Evolutionary conservation across 2,329 filamentous ascomycete species (phyloP), one percentile per base, ranked within the genome.

Genomic region (Penicillium sp.): DNA sequence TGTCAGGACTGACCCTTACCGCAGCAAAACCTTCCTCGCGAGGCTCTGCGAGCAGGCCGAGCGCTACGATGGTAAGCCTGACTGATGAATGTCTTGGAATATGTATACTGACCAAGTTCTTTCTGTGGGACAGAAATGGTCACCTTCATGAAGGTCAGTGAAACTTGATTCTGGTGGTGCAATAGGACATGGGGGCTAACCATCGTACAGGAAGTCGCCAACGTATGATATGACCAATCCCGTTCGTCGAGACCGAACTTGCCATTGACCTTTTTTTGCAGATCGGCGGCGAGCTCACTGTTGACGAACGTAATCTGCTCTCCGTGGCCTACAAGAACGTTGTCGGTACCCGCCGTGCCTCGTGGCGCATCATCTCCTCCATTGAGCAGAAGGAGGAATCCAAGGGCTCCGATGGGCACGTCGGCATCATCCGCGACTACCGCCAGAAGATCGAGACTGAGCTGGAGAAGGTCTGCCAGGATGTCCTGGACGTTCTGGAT

Each of bases 251-350:
- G 34, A 34, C 41, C 31, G 29, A 22, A 13, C n/a, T 17, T 34
- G 42, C 50, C 39, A 57, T 50, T 52, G 42, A 47, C 45, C 35
- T 18, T 33, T n/a, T 29, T 20, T 22, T 33, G 27, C 42, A 82
- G 79, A 70, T 82, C 55, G 77, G 76, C 60, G 78, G 79, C 59
- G 79, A 82, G 64, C 73, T 82, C 58, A 76, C 77, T 48, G 79
- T 82, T 51, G 79, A 82, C 74, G 79, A 82, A 70, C 78, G 79
- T 65, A 96, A 96, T 76, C 85, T 98, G 52, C 83, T 98, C 55
- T 95, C 87, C 54, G 92, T 96, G 63, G 90, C 90, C 68, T 98
- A 98, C 84, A 98, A 98, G 85, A 98, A 98, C 74, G 92, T 98
- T 47, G 87, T 98, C 62, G 90, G 92, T 62, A 93, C 92, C 66